These are phyloP conservation scores for Lasiosphaeris hirsuta DNA, from an alignment of 495 filamentous ascomycete genomes.

Conservation along the genomic window DNA sequence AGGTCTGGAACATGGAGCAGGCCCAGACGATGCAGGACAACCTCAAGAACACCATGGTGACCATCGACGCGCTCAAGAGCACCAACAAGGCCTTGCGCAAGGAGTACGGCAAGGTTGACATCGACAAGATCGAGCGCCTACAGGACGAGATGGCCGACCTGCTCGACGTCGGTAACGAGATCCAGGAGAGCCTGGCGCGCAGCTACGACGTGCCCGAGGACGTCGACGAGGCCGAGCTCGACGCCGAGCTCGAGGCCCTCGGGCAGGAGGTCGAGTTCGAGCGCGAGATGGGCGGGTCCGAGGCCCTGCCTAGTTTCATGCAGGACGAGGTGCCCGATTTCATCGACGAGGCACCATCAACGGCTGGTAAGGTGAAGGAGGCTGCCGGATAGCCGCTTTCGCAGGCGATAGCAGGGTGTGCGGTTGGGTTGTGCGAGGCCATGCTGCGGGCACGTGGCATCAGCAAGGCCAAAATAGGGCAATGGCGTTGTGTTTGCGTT, in stretches of 20 bases:
- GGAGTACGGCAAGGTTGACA: slow-evolving; percentile 95
- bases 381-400: slow-evolving; percentile 51
- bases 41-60: slow-evolving; percentile 97
- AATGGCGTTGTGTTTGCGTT: too few relatives aligned
- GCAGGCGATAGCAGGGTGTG: neutral
- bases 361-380: slow-evolving; percentile 72
- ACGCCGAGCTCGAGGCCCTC: slow-evolving; percentile 92
- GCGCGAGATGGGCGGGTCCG: slow-evolving; percentile 51
- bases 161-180: slow-evolving; percentile 97
- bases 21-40: slow-evolving; percentile 99
- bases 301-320: slow-evolving; percentile 78
- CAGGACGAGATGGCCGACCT: slow-evolving; percentile 99
- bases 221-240: slow-evolving; percentile 95
- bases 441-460: neutral
- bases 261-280: slow-evolving; percentile 86
- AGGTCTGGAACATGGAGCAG: slow-evolving; percentile 99
- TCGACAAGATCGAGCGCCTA: slow-evolving; percentile 95
- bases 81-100: slow-evolving; percentile 91
- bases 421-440: neutral
- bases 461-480: too few relatives aligned
- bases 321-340: slow-evolving; percentile 81
- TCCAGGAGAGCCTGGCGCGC: slow-evolving; percentile 90
- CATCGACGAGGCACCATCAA: slow-evolving; percentile 74
- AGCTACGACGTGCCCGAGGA: slow-evolving; percentile 97
- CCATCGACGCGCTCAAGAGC: slow-evolving; percentile 93